phyloP scores from a whole-genome alignment of 2,329 filamentous ascomycete genomes.

The Botrytis paeoniae region DNA sequence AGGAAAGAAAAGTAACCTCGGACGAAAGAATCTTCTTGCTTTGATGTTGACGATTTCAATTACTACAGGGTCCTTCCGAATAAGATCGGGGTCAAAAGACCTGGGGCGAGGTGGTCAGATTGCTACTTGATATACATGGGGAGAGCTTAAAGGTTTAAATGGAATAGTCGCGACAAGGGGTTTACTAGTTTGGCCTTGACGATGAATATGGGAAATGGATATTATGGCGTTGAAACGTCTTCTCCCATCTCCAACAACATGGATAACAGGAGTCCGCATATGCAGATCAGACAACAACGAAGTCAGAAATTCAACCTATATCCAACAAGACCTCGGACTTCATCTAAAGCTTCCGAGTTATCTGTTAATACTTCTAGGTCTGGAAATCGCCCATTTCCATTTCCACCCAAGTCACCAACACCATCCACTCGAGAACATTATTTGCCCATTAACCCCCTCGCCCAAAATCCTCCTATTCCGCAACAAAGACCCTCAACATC shows the following conservation, averaged over 20 bases:
- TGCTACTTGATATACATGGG: neutral
- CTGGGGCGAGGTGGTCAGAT: conserved; percentile 20
- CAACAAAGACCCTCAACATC: conserved; percentile 31
- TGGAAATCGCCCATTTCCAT: conserved; percentile 7
- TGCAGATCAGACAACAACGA: conserved; percentile 26
- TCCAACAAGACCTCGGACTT: conserved; percentile 29
- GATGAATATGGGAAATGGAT: conserved; percentile 31
- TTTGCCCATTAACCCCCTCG: conserved; percentile 5
- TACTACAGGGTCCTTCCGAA: conserved; percentile 22
- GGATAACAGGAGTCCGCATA: conserved; percentile 20
- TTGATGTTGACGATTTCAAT: conserved; percentile 15
- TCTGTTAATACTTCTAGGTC: conserved; percentile 1
- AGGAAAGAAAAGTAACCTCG: conserved; percentile 2
- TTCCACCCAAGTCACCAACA: conserved; percentile 25
- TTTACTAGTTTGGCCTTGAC: conserved; percentile 7
- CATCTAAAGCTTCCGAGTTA: conserved; percentile 26
- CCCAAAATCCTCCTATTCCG: conserved; percentile 10
- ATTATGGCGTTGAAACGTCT: conserved; percentile 27
- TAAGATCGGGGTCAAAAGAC: conserved; percentile 22
- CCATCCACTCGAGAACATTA: conserved; percentile 17
- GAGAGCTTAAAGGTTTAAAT: conserved; percentile 10
- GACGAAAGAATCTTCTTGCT: neutral
- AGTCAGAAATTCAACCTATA: conserved; percentile 36
- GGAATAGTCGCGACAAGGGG: conserved; percentile 11
- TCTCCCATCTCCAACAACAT: conserved; percentile 12